Evolutionary conservation across 768 basidiomycete genomes (phyloP).

Genomic region (Leccinum imitatum): DNA sequence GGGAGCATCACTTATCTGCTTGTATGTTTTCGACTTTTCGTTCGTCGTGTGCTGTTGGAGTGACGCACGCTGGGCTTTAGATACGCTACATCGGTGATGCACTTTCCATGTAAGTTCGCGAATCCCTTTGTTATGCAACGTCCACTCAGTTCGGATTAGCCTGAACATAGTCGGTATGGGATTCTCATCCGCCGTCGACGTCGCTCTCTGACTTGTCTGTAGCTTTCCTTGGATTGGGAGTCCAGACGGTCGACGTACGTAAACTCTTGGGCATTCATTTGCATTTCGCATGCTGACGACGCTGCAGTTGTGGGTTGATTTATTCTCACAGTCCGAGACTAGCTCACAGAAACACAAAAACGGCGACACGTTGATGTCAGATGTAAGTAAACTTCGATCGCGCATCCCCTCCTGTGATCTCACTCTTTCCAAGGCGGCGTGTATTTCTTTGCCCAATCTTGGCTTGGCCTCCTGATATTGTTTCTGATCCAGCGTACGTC

Average conservation of each 20-base stretch:
- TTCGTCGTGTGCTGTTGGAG: background rate
- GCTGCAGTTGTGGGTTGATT: conserved; percentile 17
- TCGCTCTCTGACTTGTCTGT: background rate
- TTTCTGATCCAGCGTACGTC: conserved; percentile 12
- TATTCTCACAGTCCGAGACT: background rate
- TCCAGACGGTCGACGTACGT: conserved; percentile 11
- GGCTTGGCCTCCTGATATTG: conserved; percentile 1
- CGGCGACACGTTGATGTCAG: background rate
- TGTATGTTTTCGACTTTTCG: conserved; percentile 3
- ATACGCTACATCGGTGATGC: conserved; percentile 27
- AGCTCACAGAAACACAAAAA: background rate
- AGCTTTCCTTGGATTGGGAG: conserved; percentile 16
- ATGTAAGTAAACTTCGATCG: conserved; percentile 3
- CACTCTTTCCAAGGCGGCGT: conserved; percentile 3
- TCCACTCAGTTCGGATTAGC: conserved; percentile 2
- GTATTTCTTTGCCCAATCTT: conserved; percentile 12
- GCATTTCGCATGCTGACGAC: background rate
- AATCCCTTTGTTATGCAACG: background rate
- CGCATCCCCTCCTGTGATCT: background rate
- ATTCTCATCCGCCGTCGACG: background rate
- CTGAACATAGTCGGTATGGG: conserved; percentile 13
- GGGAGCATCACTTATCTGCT: conserved; percentile 4
- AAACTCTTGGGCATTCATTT: background rate
- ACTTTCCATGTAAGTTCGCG: conserved; percentile 16
- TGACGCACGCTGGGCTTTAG: background rate